These are phyloP conservation scores for Garcia nutans DNA, from an alignment of 345 rosid species.

Conservation along the genomic window DNA sequence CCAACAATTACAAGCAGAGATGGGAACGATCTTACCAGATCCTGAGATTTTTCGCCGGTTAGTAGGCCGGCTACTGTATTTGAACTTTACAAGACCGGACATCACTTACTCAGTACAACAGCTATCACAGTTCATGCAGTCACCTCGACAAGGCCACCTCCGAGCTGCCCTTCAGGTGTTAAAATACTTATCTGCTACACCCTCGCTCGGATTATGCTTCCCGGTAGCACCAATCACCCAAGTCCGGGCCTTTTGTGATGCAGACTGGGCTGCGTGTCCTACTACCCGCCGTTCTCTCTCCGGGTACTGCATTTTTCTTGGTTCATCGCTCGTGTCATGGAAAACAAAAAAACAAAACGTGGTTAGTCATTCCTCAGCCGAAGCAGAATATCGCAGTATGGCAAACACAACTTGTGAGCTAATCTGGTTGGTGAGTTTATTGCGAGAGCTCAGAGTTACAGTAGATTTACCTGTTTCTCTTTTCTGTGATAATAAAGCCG, in stretches of 20 bases:
- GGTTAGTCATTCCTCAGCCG: no score
- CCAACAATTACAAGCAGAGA: no score
- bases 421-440: no score
- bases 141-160: neutral
- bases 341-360: no score
- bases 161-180: neutral
- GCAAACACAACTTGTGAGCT: no score
- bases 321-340: no score
- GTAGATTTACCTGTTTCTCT: no score
- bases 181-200: neutral
- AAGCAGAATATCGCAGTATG: no score
- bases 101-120: neutral
- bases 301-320: neutral
- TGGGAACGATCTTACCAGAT: neutral
- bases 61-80: neutral
- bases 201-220: no score
- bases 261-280: neutral
- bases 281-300: neutral
- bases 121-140: neutral
- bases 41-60: neutral
- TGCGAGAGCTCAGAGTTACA: no score
- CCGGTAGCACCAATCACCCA: no score
- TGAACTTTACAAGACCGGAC: neutral
- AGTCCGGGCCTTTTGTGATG: neutral
- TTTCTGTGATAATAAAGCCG: no score